Percentiles rank a stretch among this genome's conserved stretches.
phyloP scores from a whole-genome alignment of 78 protist species.

The Tieghemostelium lacteum region DNA sequence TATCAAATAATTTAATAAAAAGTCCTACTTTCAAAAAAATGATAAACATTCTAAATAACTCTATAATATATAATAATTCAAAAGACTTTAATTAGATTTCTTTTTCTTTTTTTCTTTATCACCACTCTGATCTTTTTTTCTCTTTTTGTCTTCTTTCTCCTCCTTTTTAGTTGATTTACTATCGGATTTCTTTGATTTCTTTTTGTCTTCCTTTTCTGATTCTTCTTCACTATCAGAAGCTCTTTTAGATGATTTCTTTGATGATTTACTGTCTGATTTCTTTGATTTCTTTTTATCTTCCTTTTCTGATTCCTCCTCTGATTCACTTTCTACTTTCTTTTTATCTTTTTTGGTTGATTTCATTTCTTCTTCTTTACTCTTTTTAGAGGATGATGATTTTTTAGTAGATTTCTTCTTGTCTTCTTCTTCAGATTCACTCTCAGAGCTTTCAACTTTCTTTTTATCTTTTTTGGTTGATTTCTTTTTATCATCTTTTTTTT shows the following conservation, averaged over 20 bases:
- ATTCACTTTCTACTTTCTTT: no score
- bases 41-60: no score
- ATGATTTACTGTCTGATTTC: background rate
- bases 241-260: background rate
- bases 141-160: no score
- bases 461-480: background rate
- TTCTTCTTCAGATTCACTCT: background rate
- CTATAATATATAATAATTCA: no score
- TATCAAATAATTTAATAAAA: no score
- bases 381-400: background rate
- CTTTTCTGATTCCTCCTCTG: background rate
- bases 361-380: background rate
- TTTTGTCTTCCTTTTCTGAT: no score
- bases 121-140: background rate
- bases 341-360: background rate
- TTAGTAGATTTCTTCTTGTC: constrained; percentile 1
- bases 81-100: no score
- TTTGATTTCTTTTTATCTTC: constrained; percentile 3
- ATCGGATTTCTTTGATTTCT: no score
- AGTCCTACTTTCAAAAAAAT: no score
- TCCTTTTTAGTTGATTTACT: no score
- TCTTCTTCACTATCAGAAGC: no score
- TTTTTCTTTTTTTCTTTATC: constrained; percentile 2
- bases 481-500: background rate
- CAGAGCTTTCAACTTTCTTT: no score